Base-by-base conservation (phyloP, 208 protist genomes). In the Wallacemonas rigidus region DNA sequence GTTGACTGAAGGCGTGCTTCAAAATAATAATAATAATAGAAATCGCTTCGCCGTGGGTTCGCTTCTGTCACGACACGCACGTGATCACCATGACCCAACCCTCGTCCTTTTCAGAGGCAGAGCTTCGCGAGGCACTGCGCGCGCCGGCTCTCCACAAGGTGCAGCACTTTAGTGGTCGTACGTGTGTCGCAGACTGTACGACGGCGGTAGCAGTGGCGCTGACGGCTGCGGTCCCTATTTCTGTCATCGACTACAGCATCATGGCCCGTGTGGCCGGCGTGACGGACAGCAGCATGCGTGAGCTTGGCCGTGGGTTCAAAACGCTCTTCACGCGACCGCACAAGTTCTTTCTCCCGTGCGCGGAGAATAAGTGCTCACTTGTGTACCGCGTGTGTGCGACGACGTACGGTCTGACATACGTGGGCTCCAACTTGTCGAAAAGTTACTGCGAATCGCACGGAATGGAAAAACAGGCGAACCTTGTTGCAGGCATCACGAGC, bases 201-300 rank as follows among this genome's bases (percentile, higher is more conserved):
- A 92, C 91, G 1, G 86, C 91, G 14, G 51, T 85, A 1, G 85
- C 74, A 9, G 91, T 95, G 5, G 88, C 83, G 11, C 64, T 91
- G 62, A 87, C 81, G 1, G 91, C 91, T 2, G 86, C 88, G 1
- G 82, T 95, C 54, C 91, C 91, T 15, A 92, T 95, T 63, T 95
- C 91, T 39, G 91, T 95, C 69, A 89, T 95, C 67, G 91, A 95
- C 79, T 95, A 95, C 77, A 92, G 86, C 45, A 95, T 95, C 60
- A 95, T 95, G 86, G 81, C 91, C 0, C 83, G 88, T 50, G 88
- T 95, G 17, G 86, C 88, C 5, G 88, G 90, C 15, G 79, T 90
- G 35, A 83, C 90, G 54, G 74, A 90, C 61, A 95, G 88, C 73
- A 93, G 86, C 77, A 70, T 87, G 43, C 75, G 82, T 48, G 91